Conservation (phyloP, 2,329 filamentous ascomycete genomes). For the Calycina herbarum region DNA sequence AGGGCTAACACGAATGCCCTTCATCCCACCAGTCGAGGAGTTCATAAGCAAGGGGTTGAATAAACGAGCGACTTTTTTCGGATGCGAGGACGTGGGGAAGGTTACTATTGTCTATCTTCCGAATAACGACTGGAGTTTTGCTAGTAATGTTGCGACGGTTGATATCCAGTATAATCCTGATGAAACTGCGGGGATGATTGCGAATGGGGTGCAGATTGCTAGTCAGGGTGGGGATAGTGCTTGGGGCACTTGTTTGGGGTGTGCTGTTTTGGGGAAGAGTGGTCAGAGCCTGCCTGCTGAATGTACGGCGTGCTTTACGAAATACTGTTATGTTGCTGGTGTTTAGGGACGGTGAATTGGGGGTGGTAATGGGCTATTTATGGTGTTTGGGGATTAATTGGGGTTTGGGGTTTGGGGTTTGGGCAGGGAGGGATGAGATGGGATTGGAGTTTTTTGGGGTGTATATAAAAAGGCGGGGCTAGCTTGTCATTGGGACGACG, state of each 20-base stretch:
- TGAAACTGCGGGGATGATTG: conserved; percentile 42
- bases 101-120: conserved; percentile 40
- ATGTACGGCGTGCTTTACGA: conserved; percentile 43
- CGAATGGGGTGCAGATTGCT: conserved; percentile 43
- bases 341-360: too few species aligned
- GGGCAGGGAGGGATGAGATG: too few species aligned
- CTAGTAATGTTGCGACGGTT: conserved; percentile 35
- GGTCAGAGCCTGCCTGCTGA: conserved; percentile 34
- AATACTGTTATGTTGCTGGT: conserved; percentile 40
- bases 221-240: conserved; percentile 36
- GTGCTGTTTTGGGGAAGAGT: conserved; percentile 42
- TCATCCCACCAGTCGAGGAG: conserved; percentile 40
- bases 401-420: too few species aligned
- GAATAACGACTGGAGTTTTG: conserved; percentile 42
- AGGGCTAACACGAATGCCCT: conserved; percentile 44
- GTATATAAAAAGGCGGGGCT: too few species aligned
- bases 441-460: too few species aligned
- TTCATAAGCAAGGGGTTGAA: conserved; percentile 38
- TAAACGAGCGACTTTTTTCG: conserved; percentile 43
- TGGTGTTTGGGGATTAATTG: too few species aligned
- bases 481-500: too few species aligned
- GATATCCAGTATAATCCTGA: conserved; percentile 40
- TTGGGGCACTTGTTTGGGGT: conserved; percentile 45
- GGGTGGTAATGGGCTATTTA: too few species aligned
- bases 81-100: conserved; percentile 39